Conservation (phyloP, 2,329 filamentous ascomycete genomes). For the Botrytis fabae region DNA sequence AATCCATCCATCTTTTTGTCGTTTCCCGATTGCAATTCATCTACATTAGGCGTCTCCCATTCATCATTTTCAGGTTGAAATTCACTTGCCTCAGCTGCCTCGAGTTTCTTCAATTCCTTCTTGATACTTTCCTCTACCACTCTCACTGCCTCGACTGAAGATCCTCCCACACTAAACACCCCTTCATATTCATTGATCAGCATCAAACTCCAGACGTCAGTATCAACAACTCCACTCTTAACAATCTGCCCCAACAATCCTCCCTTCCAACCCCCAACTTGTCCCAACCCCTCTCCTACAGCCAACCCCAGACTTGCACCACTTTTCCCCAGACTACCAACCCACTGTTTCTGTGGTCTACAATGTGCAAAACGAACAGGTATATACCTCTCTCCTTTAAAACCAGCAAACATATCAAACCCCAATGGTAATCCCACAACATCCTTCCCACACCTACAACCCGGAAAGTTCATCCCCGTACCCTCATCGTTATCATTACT, state of each 20-base stretch:
- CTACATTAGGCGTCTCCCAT: not conserved
- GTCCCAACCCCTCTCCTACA: constrained; percentile 22
- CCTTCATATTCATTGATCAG: constrained; percentile 32
- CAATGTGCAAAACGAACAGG: constrained; percentile 31
- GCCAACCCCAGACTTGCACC: constrained; percentile 33
- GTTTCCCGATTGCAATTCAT: not conserved
- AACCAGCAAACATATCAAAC: not conserved
- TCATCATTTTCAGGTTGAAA: not conserved
- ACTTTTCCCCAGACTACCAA: constrained; percentile 19
- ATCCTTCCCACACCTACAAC: not conserved
- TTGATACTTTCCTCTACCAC: constrained; percentile 21
- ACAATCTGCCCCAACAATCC: constrained; percentile 29
- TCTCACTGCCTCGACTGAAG: constrained; percentile 23
- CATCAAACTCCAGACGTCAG: constrained; percentile 31
- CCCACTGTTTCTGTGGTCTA: constrained; percentile 31
- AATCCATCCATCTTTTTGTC: not conserved
- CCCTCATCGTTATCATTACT: constrained; percentile 13
- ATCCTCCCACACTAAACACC: constrained; percentile 32
- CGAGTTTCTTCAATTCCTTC: constrained; percentile 7
- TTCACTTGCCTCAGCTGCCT: not conserved
- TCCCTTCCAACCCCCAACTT: not conserved
- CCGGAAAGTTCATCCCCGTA: constrained; percentile 2
- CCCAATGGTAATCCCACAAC: constrained; percentile 3
- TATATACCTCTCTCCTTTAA: constrained; percentile 18
- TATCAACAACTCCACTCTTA: constrained; percentile 27